These are phyloP conservation scores for Panicum miliaceum DNA, from an alignment of 176 grass and related monocot species.

Conservation along the genomic window DNA sequence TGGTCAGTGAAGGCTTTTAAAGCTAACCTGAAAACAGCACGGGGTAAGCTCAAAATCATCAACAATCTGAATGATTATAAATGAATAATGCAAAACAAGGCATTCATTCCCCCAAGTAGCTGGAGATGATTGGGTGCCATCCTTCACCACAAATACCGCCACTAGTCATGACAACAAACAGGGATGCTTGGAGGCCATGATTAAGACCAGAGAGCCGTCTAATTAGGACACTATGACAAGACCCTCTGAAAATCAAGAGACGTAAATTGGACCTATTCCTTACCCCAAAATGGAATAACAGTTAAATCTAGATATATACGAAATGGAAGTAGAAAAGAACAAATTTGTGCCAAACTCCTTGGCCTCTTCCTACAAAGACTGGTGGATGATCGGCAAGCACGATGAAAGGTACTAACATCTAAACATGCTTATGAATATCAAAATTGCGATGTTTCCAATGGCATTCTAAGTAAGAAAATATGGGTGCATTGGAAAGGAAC, in stretches of 20 bases:
- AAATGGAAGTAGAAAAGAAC: neutral
- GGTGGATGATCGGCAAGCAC: neutral
- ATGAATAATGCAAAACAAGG: slow-evolving; percentile 17
- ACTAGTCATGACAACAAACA: neutral
- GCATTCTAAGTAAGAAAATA: neutral
- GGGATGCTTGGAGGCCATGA: neutral
- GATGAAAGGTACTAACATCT: neutral
- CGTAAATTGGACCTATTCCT: neutral
- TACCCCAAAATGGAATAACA: neutral
- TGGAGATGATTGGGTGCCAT: slow-evolving; percentile 4
- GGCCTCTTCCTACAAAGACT: neutral
- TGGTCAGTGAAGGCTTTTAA: slow-evolving; percentile 97
- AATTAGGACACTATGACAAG: neutral
- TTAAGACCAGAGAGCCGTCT: neutral
- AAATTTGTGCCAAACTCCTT: neutral
- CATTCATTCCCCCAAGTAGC: neutral
- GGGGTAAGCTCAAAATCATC: slow-evolving; percentile 1
- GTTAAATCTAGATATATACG: neutral
- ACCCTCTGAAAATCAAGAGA: neutral
- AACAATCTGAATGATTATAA: neutral
- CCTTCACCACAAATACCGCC: neutral
- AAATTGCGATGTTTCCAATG: neutral
- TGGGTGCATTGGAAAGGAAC: neutral
- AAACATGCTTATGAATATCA: neutral
- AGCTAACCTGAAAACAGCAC: slow-evolving; percentile 77